These are phyloP conservation scores for Solanum hybrid DNA, from an alignment of 305 asterid species.

Conservation along the genomic window DNA sequence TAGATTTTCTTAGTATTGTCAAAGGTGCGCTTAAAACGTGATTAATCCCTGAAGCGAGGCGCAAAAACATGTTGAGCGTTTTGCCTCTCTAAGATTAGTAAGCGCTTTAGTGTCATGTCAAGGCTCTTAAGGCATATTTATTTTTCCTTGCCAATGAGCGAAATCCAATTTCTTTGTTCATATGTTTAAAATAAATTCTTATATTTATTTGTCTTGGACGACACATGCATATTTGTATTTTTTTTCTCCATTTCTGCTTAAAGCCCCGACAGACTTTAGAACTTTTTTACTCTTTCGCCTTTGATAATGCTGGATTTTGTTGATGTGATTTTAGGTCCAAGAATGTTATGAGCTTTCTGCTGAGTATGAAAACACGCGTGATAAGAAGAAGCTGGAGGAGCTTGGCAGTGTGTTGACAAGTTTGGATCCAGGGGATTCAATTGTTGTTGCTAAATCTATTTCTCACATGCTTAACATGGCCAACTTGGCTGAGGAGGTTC, in stretches of 20 bases:
- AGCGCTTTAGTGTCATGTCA: background rate
- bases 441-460: slow-evolving; percentile 81
- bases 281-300: background rate
- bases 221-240: background rate
- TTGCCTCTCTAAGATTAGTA: background rate
- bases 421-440: slow-evolving; percentile 93
- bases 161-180: background rate
- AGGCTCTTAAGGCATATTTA: background rate
- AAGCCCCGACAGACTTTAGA: background rate
- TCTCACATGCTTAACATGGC: slow-evolving; percentile 98
- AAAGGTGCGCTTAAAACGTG: accelerated
- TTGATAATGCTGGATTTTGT: background rate
- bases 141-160: background rate
- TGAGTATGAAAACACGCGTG: slow-evolving; percentile 63
- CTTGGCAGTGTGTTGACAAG: slow-evolving; percentile 78
- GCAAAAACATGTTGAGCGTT: background rate
- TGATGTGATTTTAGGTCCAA: slow-evolving; percentile 52
- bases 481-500: slow-evolving; percentile 97
- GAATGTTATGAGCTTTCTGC: slow-evolving; percentile 92
- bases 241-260: background rate
- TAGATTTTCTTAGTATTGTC: background rate
- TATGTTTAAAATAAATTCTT: background rate
- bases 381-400: slow-evolving; percentile 76
- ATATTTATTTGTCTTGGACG: background rate
- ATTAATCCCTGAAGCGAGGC: background rate